Conservation (phyloP, 352 stramenopile species). For the Achlya hypogyna region DNA sequence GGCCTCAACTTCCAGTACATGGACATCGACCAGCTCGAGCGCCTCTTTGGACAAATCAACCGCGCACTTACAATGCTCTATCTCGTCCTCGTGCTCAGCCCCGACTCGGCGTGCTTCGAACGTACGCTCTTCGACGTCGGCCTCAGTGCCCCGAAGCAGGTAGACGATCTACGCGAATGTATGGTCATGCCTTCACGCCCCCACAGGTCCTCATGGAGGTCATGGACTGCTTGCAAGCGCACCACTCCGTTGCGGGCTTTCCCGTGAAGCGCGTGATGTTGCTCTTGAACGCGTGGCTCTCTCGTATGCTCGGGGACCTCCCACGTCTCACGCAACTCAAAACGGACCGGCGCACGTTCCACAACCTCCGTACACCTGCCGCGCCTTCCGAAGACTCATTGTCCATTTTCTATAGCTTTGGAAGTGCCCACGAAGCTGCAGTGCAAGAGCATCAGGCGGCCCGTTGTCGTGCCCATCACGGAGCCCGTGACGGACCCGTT, state of each 20-base stretch:
- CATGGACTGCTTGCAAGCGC: constrained; percentile 57
- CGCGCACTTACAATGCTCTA: constrained; percentile 75
- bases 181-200: background rate
- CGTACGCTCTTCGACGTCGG: constrained; percentile 57
- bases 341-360: constrained; percentile 30
- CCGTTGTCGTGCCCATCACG: constrained; percentile 38
- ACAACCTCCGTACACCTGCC: background rate
- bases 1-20: constrained; percentile 65
- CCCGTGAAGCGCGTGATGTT: constrained; percentile 69
- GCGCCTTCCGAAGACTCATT: background rate
- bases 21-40: constrained; percentile 54
- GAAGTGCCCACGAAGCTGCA: constrained; percentile 41
- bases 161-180: background rate
- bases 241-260: constrained; percentile 64
- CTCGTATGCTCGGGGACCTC: constrained; percentile 41
- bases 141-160: constrained; percentile 33
- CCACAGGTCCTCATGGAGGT: constrained; percentile 52
- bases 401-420: constrained; percentile 25
- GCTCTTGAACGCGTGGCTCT: constrained; percentile 64
- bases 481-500: constrained; percentile 57
- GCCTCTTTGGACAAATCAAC: constrained; percentile 54
- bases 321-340: constrained; percentile 49
- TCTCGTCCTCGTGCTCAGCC: constrained; percentile 65
- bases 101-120: constrained; percentile 52
- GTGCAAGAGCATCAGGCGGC: constrained; percentile 65